phyloP scores from a whole-genome alignment of 495 filamentous ascomycete species.

The Tuber microsphaerosporum region DNA sequence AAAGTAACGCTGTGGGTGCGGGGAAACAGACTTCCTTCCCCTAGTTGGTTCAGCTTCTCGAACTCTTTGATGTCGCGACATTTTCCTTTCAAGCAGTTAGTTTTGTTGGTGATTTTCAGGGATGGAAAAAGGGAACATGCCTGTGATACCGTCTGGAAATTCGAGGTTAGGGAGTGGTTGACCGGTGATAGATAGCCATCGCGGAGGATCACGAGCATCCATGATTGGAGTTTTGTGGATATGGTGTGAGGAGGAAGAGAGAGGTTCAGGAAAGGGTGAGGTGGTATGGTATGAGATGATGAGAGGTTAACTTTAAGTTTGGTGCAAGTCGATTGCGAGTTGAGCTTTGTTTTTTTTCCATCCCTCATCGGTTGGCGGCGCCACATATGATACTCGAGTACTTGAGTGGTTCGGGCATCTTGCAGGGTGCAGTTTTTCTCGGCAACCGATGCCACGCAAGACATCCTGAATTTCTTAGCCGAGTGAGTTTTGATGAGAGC shows the following conservation, averaged over 20 bases:
- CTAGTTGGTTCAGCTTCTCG: conserved; percentile 46
- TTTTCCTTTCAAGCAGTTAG: conserved; percentile 39
- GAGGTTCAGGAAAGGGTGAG: neutral
- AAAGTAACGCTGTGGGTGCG: neutral
- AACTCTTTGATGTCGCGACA: conserved; percentile 44
- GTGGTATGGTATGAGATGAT: neutral
- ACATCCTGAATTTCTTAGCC: neutral
- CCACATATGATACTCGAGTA: too few relatives aligned
- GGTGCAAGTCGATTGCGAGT: neutral
- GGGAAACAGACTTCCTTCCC: conserved; percentile 45
- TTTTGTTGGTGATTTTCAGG: neutral
- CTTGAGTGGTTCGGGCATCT: neutral
- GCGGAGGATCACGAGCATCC: conserved; percentile 12
- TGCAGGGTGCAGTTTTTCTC: neutral
- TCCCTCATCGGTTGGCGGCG: neutral
- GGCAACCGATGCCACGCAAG: neutral
- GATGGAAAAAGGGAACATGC: conserved; percentile 23
- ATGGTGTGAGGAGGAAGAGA: neutral
- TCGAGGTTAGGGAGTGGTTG: conserved; percentile 40
- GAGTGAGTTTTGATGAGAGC: neutral
- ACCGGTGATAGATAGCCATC: conserved; percentile 45
- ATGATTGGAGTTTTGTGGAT: conserved; percentile 3
- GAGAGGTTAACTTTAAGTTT: neutral
- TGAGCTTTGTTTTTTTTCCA: neutral
- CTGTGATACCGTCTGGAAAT: conserved; percentile 38